Conservation (phyloP, 2,329 filamentous ascomycete genomes). For the Beauveria caledonica region DNA sequence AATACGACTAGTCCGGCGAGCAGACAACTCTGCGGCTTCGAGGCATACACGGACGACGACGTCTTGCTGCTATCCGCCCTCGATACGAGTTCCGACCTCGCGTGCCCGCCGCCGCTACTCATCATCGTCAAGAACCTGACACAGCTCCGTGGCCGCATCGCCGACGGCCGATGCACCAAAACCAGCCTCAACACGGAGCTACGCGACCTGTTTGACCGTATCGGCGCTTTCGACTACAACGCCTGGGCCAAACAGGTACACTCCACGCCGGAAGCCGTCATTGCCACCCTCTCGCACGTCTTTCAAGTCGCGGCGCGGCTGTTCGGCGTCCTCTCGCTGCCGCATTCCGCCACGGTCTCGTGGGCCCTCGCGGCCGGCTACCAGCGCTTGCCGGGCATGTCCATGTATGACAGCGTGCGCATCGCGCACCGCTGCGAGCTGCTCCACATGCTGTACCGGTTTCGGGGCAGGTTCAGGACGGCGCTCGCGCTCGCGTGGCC, state of each 20-base stretch:
- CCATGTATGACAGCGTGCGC: not conserved
- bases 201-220: not conserved
- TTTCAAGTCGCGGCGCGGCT: not conserved
- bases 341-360: not conserved
- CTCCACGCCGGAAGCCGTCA: not conserved
- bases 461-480: not conserved
- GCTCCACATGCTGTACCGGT: not conserved
- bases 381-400: not conserved
- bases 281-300: not conserved
- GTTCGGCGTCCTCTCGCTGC: not conserved
- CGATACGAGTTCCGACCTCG: not conserved
- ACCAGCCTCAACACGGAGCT: not conserved
- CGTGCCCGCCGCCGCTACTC: not conserved
- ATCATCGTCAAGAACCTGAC: not conserved
- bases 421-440: not conserved
- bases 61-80: not conserved
- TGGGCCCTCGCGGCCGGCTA: not conserved
- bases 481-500: not conserved
- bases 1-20: not conserved
- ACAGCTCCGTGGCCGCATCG: not conserved
- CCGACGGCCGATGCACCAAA: not conserved
- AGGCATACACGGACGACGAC: not conserved
- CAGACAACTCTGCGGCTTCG: not conserved
- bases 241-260: not conserved
- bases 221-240: not conserved